Base-by-base conservation (phyloP, 1,139 yeast genomes). In the Debaryomyces coudertii region DNA sequence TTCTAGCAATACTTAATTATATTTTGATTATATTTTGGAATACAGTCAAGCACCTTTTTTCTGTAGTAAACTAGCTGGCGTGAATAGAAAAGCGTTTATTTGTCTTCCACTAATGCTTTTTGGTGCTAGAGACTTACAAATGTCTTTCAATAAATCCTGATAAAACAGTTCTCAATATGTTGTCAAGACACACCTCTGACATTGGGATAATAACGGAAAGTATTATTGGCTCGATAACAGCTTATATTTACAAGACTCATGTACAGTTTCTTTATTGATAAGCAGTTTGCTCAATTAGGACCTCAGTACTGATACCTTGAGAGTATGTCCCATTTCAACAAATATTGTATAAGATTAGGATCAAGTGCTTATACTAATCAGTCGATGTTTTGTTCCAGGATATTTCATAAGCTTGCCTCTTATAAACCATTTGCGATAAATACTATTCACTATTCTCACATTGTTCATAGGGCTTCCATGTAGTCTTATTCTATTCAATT, bases 221-320 rank as follows among this genome's bases (percentile, higher is more conserved):
- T 28, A 12, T 42, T 11, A 42, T 42, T 42, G 45, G 45, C 22
- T 42, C 38, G 45, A 42, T 42, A 42, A 42, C 35, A 22, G 29
- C 24, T 25, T 24, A 36, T 36, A 36, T 12, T 15, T 23, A 31
- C 20, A n/a, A 25, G 28, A 25, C 12, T 3, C 4, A 4, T 31
- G 4, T 31, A 15, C n/a, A 33, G 36, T 18, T 18, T 33, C 36
- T 33, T 33, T 24, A 33, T 15, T 33, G 36, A 16, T 18, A 33
- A 33, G 18, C 36, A 12, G 36, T 20, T 33, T 11, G 15, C 36
- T 33, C 36, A 20, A 33, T 33, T 33, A 33, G 36, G 36, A 7
- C 14, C 20, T 7, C 16, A 18, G 8, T 18, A 18, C 9, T 12
- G 12, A 11, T 14, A 5, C 7, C 18, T 9, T 33, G 22, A 7